Base-by-base conservation (phyloP, 2,329 filamentous ascomycete genomes). In the Apiospora kogelbergensis region DNA sequence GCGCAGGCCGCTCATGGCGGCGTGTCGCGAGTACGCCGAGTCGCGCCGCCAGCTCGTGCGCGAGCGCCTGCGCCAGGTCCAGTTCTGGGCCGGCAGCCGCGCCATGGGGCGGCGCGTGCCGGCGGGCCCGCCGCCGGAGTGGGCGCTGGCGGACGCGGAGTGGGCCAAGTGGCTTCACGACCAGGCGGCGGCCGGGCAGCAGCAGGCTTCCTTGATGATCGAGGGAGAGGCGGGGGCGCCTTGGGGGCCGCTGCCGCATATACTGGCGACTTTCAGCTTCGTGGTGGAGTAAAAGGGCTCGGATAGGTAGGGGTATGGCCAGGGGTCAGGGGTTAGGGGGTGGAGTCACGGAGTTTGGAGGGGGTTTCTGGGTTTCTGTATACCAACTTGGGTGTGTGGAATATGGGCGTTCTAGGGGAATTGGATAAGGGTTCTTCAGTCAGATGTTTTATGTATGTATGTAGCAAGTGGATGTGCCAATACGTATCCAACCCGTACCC, bases 141-240 rank as follows among this genome's bases (percentile, higher is more conserved):
- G 76, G 76, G 65, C 40, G 11, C 53, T 67, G 53, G 71, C 70
- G 11, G 76, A 78, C 46, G 44, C 65, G 2, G 73, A 76, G 68
- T 78, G 76, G 76, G 70, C 68, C 13, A 67, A 44, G 53, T 77
- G 76, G 76, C 67, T 78, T 20, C 66, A 70, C 26, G 73, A 75
- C 20, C 73, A 75, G 68, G 71, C 71, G n/a, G n/a, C n/a, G n/a
- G n/a, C n/a, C n/a, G n/a, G 11, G 3, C 10, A 33, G 26, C 17
- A 40, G 57, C 3, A 15, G 4, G 10, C 40, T 1, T 63, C 13
- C 3, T 3, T 17, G 11, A 44, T 65, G 20, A 60, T 70, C 37
- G 7, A 48, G 57, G 22, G 46, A 22, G 37, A 65, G 40, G 7
- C 22, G 3, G 63, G 22, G 22, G 40, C 15, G 15, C 20, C n/a